Percentiles rank a stretch among this genome's conserved stretches.
Conservation (phyloP, 345 rosid species). For the Capsella bursapastoris region DNA sequence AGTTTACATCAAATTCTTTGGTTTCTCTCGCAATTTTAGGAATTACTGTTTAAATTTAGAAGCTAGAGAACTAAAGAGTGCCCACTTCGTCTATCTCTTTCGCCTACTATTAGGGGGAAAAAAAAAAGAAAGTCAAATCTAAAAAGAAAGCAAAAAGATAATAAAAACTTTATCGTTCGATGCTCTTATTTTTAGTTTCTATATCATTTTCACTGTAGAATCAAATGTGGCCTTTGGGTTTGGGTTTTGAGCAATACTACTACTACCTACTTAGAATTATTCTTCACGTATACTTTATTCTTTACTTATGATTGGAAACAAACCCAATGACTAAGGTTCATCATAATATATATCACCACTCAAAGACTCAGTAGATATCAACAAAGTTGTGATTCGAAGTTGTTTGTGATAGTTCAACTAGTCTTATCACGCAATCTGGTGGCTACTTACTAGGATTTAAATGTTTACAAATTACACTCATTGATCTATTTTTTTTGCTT, state of each 20-base stretch:
- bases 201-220: constrained; percentile 42
- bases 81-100: constrained; percentile 40
- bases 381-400: constrained; percentile 30
- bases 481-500: constrained; percentile 12
- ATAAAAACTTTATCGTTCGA: background rate
- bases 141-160: background rate
- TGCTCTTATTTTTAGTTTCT: constrained; percentile 23
- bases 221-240: constrained; percentile 29
- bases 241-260: constrained; percentile 22
- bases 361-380: constrained; percentile 31
- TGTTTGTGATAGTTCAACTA: constrained; percentile 38
- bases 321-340: constrained; percentile 30
- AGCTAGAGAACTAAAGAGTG: constrained; percentile 43
- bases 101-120: constrained; percentile 21
- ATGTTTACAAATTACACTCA: background rate
- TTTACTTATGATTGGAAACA: constrained; percentile 40
- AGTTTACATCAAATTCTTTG: background rate
- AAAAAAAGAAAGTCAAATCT: constrained; percentile 23
- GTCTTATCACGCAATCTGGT: constrained; percentile 25
- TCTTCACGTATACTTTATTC: constrained; percentile 49
- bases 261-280: constrained; percentile 44
- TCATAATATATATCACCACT: constrained; percentile 29
- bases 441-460: constrained; percentile 11
- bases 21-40: constrained; percentile 24
- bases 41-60: constrained; percentile 19